These are phyloP conservation scores for Leucocoprinus sp. DNA, from an alignment of 768 basidiomycete genomes.

Conservation along the genomic window DNA sequence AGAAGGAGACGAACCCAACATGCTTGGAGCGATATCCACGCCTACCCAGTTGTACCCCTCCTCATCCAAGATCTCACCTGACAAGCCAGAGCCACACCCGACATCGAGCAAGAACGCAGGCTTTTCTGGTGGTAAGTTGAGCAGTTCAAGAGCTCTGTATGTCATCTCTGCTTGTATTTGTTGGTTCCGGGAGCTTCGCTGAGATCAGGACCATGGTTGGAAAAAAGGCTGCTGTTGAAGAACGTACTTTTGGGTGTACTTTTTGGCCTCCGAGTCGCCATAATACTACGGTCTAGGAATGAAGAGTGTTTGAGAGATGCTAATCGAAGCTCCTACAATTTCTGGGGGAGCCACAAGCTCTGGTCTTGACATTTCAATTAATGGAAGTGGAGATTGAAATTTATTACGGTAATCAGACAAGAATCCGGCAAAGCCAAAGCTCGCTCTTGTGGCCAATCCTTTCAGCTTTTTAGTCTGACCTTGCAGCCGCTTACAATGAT, in stretches of 20 bases:
- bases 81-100: constrained; percentile 94
- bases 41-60: constrained; percentile 92
- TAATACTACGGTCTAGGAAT: constrained; percentile 62
- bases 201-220: constrained; percentile 7
- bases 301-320: not conserved
- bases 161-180: constrained; percentile 98
- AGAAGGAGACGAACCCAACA: constrained; percentile 65
- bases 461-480: too few relatives aligned
- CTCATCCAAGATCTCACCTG: constrained; percentile 93
- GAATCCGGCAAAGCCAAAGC: not conserved
- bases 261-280: constrained; percentile 89
- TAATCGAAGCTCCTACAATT: constrained; percentile 51
- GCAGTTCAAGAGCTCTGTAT: constrained; percentile 85
- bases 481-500: too few relatives aligned
- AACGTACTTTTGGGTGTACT: constrained; percentile 90
- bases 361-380: constrained; percentile 65
- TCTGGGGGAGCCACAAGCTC: constrained; percentile 86
- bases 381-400: constrained; percentile 14
- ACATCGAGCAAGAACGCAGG: constrained; percentile 89
- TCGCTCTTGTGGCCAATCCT: too few relatives aligned
- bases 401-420: not conserved
- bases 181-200: constrained; percentile 81
- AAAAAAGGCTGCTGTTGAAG: constrained; percentile 1
- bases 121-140: constrained; percentile 72
- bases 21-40: constrained; percentile 90